Evolutionary conservation across 1,284 basidiomycete genomes (phyloP), one percentile per base, ranked within the genome.

Genomic region (Fomitopsis betulina): DNA sequence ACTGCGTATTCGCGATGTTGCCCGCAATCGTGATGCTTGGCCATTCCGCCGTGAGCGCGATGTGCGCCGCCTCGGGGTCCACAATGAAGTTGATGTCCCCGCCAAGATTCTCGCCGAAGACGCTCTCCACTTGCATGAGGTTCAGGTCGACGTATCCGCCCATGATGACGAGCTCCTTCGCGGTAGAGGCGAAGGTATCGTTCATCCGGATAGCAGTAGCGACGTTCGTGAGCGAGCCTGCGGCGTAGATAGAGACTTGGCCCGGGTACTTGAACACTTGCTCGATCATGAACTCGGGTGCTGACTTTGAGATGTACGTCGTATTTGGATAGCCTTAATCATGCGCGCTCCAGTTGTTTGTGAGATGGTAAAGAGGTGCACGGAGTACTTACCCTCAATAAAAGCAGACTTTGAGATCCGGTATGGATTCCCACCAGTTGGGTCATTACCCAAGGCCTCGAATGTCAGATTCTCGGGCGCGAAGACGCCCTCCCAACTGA

Each of bases 1-100:
- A 51, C 49, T 51, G 49, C 49, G 49, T 51, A n/a, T 51, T 51
- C 49, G 49, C 49, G 30, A 51, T 51, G 49, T 51, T 51, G 32
- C 49, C 49, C 32, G 49, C 49, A 32, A 51, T 51, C 1, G 49
- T 51, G 49, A 51, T 51, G 49, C 49, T 51, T 19, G 30, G 49
- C 49, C 49, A 51, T 32, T 33, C 17, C 32, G 49, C 49, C 3
- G 49, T 51, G n/a, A 51, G 5, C 15, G 49, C 49, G 49, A 51
- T 51, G 21, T 51, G 49, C 12, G 49, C 49, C 17, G 49, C 49
- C 49, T 51, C 49, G 49, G 49, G 49, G 32, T 51, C 49, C 4
- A 51, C 49, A 21, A 51, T 51, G 49, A 51, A 51, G 30, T 51
- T 51, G 32, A 51, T 51, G 32, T 51, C 49, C 12, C n/a, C 23